Base-by-base conservation (phyloP, 257 asterid species). In the Cordia subcordata region DNA sequence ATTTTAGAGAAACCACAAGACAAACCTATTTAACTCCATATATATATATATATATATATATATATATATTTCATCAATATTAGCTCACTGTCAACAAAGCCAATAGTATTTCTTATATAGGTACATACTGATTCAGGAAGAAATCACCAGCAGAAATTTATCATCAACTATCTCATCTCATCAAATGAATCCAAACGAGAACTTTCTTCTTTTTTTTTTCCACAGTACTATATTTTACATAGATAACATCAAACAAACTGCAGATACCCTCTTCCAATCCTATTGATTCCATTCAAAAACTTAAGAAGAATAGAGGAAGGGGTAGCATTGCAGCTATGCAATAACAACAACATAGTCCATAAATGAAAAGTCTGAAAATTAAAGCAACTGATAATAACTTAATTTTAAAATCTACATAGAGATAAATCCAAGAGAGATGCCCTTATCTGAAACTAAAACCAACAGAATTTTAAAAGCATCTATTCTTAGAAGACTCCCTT, bases 221-320 rank as follows among this genome's bases (percentile, higher is more conserved):
- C 57, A 22, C 14, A 13, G 22, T 40, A 17, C 18, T 19, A n/a
- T 53, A n/a, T 0, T 39, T 15, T 32, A 22, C 27, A 4, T 13
- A 22, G 45, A 4, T 13, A 9, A 42, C 33, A 40, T 22, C 52
- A 63, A 12, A 63, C n/a, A 13, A 42, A 40, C 19, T 1, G 44
- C 50, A 39, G 3, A 18, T 11, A 21, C 16, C 54, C 17, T 52
- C 65, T 40, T 53, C 56, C 52, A 16, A 32, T 44, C 5, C 66
- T 19, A 23, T 39, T 21, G 21, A 22, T 17, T 62, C 73, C 67
- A 14, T 53, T 23, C 45, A 27, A 59, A 61, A 61, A 67, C 6
- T 27, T 17, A 55, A 65, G 53, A 15, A 58, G 39, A 32, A 11
- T 23, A 42, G 61, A 12, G n/a, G n/a, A n/a, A n/a, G n/a, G n/a